These are phyloP conservation scores for Ananas comosus DNA, from an alignment of 176 grass and related monocot species.

Conservation along the genomic window DNA sequence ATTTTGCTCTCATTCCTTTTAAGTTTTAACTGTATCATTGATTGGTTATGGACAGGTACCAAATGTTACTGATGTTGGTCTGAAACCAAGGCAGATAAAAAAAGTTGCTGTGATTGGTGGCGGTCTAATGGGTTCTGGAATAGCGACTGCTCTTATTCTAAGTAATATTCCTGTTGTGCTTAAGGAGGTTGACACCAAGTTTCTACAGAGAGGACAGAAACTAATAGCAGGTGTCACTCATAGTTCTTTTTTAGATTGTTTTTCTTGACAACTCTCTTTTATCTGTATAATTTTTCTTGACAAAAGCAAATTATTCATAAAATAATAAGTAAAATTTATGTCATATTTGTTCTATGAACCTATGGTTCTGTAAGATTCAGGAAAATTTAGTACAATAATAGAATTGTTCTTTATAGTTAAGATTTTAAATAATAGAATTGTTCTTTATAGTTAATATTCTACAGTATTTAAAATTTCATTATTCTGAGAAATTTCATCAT, in stretches of 20 bases:
- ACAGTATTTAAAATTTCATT: background rate
- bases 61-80: conserved; percentile 77
- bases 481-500: conserved; percentile 10
- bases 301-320: background rate
- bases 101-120: conserved; percentile 95
- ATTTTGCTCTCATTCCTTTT: background rate
- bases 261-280: background rate
- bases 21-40: conserved; percentile 7
- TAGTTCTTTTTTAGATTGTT: conserved; percentile 5
- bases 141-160: conserved; percentile 90
- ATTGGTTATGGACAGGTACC: conserved; percentile 60
- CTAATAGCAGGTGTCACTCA: conserved; percentile 67
- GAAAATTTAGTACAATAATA: background rate
- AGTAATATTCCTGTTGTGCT: conserved; percentile 73
- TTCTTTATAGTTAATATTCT: background rate
- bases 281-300: background rate
- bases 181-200: conserved; percentile 83
- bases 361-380: background rate
- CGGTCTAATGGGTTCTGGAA: conserved; percentile 98
- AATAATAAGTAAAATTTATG: background rate
- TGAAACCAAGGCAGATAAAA: conserved; percentile 83
- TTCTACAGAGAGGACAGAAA: conserved; percentile 80
- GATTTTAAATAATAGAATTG: background rate
- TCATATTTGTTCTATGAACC: background rate
- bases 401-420: background rate